phyloP scores from a whole-genome alignment of 345 rosid genomes.

The Garcia nutans region DNA sequence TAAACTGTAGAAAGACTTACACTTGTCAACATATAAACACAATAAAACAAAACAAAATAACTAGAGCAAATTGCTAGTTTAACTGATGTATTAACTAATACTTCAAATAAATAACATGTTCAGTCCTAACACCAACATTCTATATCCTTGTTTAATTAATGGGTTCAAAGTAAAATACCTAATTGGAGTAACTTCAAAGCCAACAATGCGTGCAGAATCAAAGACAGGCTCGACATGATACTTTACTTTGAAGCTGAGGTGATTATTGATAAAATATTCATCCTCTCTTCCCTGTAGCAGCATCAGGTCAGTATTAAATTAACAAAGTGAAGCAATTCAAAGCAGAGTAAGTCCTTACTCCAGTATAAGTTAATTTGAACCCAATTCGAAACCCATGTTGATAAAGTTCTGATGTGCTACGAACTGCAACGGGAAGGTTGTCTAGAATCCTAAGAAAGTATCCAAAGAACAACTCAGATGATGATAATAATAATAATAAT shows the following conservation, averaged over 20 bases:
- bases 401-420: constrained; percentile 62
- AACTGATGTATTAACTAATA: not conserved
- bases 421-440: constrained; percentile 97
- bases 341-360: constrained; percentile 42
- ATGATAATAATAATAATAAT: not conserved
- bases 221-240: constrained; percentile 73
- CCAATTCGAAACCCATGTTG: constrained; percentile 96
- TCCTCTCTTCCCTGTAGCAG: constrained; percentile 80
- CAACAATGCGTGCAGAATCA: constrained; percentile 90
- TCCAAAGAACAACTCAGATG: not conserved
- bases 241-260: constrained; percentile 91
- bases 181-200: constrained; percentile 88
- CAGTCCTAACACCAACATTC: not conserved
- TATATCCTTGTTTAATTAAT: not conserved
- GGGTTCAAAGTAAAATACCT: constrained; percentile 43
- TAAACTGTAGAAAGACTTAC: not conserved
- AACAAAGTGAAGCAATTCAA: constrained; percentile 1
- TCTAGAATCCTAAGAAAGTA: constrained; percentile 75
- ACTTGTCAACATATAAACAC: not conserved
- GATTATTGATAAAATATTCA: constrained; percentile 85
- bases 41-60: not conserved
- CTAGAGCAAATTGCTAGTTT: not conserved
- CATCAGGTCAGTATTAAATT: not conserved
- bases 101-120: not conserved
- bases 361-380: constrained; percentile 80